Evolutionary conservation across 352 stramenopile species (phyloP), one percentile per base, ranked within the genome.

Genomic region (Blastocystis sp.): DNA sequence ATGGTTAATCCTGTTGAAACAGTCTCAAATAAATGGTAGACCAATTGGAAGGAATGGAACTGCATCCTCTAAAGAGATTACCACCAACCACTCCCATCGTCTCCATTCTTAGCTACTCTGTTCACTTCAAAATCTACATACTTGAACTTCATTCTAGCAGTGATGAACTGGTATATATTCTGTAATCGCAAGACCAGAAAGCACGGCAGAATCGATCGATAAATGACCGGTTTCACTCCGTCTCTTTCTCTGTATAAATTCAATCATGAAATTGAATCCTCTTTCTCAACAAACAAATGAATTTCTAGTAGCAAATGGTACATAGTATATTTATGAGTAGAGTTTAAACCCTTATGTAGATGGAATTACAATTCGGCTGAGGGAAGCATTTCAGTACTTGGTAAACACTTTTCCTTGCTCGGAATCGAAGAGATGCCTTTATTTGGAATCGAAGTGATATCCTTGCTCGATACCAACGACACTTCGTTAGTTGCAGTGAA

Each of bases 91-190:
- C 39, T 46, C 39, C 39, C 39, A 46, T 46, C 2, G 39, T 46
- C 39, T 46, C 39, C 39, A 46, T 46, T 46, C 39, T 46, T 9
- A 46, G 39, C 39, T 46, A 46, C 2, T 9, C 2, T 46, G 39
- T 46, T 46, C 39, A 46, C n/a, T 32, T 54, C 37, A 80, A 9
- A 29, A 19, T 42, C 39, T 19, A 63, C 71, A 42, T 83, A 83
- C 71, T 46, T 83, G 54, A 67, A 83, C 54, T 83, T 83, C 71
- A 83, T 83, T 59, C 51, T 83, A 39, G 21, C 27, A 39, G 24
- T 27, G 66, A 83, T 83, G 71, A 83, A 66, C 71, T 65, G 71
- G 71, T 83, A 83, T 83, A 83, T 83, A 51, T 63, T 83, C 46
- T 83, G 27, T 42, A 42, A 49, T 66, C 29, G 12, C 21, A 65